These are phyloP conservation scores for Mortierella hygrophila DNA, from an alignment of 192 early-diverging fungal genomes.

Conservation along the genomic window DNA sequence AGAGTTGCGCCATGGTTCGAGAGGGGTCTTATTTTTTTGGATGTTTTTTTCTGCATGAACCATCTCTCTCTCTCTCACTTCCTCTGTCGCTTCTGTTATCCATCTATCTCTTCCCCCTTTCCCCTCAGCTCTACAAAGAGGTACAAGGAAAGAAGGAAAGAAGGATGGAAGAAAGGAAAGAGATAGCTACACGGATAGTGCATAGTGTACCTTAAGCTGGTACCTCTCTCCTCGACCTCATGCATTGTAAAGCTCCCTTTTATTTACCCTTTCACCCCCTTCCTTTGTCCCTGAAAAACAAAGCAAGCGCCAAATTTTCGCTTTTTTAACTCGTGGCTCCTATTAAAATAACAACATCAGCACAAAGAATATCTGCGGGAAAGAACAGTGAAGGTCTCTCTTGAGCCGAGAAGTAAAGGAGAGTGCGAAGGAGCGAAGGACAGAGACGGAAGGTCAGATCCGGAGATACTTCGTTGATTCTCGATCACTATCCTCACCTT, in stretches of 20 bases:
- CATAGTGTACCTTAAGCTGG: too few relatives aligned
- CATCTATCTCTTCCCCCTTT: not conserved
- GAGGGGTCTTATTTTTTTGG: not conserved
- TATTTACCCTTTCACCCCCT: too few relatives aligned
- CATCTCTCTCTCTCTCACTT: not conserved
- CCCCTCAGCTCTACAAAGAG: too few relatives aligned
- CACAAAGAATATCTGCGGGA: not conserved
- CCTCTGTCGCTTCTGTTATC: not conserved
- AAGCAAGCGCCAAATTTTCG: not conserved
- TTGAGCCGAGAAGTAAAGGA: not conserved
- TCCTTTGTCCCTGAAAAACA: not conserved
- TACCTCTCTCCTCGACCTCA: too few relatives aligned
- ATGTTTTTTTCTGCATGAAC: not conserved
- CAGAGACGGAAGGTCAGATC: not conserved
- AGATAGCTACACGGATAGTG: too few relatives aligned
- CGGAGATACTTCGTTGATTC: too few relatives aligned
- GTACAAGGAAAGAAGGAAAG: too few relatives aligned
- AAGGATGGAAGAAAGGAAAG: too few relatives aligned
- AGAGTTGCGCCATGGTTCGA: not conserved
- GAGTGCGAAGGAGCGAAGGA: not conserved
- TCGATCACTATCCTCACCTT: too few relatives aligned
- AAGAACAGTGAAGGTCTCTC: not conserved
- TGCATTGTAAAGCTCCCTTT: too few relatives aligned
- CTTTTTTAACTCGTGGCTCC: not conserved
- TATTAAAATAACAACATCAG: too few relatives aligned